A percentile compares a stretch with the other conserved stretches of the same genome.
These are phyloP conservation scores for Colletotrichum graminicola DNA, from an alignment of 2,329 filamentous ascomycete species.

Conservation along the genomic window DNA sequence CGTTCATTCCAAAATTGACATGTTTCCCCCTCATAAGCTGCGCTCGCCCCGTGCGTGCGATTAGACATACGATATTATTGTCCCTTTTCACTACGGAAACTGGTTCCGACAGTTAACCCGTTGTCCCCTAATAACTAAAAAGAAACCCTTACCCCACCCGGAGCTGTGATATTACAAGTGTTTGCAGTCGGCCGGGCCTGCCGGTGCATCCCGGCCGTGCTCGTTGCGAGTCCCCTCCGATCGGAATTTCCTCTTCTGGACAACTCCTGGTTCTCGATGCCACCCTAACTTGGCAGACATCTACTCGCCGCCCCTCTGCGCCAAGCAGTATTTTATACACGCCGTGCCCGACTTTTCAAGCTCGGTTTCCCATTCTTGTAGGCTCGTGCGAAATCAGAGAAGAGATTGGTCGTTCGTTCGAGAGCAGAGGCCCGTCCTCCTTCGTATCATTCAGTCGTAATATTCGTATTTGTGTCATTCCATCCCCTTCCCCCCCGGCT, in stretches of 20 bases:
- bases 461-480: not conserved
- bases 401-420: not conserved
- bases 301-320: not conserved
- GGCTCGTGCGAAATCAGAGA: not conserved
- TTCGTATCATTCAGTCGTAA: slow-evolving; percentile 9
- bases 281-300: not conserved
- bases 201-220: not conserved
- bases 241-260: not conserved
- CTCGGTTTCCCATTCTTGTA: not conserved
- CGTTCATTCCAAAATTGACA: not conserved
- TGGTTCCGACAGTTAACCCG: not conserved
- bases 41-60: not conserved
- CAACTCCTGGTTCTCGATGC: not conserved
- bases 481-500: not conserved
- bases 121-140: not conserved
- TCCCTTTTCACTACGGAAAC: not conserved
- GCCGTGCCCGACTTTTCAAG: not conserved
- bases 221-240: not conserved
- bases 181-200: not conserved
- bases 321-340: not conserved
- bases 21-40: no score
- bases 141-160: not conserved
- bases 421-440: not conserved
- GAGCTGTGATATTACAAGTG: not conserved
- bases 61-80: not conserved